These are phyloP conservation scores for Tarenaya hassleriana DNA, from an alignment of 345 rosid genomes.

Conservation along the genomic window DNA sequence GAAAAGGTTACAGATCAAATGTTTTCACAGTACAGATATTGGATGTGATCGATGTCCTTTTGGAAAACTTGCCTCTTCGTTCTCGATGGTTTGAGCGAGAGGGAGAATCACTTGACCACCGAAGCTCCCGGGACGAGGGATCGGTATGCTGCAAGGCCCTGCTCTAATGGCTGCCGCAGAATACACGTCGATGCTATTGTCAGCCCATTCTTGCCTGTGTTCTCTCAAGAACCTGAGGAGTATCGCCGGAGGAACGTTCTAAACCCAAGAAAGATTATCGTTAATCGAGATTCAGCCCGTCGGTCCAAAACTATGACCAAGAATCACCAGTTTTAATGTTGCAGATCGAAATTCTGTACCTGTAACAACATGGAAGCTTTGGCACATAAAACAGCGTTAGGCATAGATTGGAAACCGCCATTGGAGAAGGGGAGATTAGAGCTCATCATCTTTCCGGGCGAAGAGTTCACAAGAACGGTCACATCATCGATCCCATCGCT, in stretches of 20 bases:
- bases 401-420: conserved; percentile 66
- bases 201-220: conserved; percentile 99
- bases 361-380: conserved; percentile 97
- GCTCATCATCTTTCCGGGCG: conserved; percentile 74
- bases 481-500: conserved; percentile 93
- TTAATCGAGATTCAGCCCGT: conserved; percentile 2
- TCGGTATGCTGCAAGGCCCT: conserved; percentile 75
- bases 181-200: conserved; percentile 82
- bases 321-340: neutral
- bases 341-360: conserved; percentile 32
- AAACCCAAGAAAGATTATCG: conserved; percentile 13
- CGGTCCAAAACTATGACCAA: neutral
- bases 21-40: neutral
- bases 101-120: conserved; percentile 97
- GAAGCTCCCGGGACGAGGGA: conserved; percentile 69
- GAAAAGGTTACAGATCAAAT: neutral
- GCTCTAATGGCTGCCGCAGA: conserved; percentile 87
- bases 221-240: conserved; percentile 88
- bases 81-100: conserved; percentile 88
- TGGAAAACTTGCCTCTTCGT: conserved; percentile 66
- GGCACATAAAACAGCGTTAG: conserved; percentile 73
- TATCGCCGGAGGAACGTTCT: conserved; percentile 96
- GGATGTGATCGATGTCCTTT: neutral
- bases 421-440: conserved; percentile 50
- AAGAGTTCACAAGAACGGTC: conserved; percentile 78